Evolutionary conservation across 371 early-diverging fungal species (phyloP), one percentile per base, ranked within the genome.

Genomic region (Mucor piriformis): DNA sequence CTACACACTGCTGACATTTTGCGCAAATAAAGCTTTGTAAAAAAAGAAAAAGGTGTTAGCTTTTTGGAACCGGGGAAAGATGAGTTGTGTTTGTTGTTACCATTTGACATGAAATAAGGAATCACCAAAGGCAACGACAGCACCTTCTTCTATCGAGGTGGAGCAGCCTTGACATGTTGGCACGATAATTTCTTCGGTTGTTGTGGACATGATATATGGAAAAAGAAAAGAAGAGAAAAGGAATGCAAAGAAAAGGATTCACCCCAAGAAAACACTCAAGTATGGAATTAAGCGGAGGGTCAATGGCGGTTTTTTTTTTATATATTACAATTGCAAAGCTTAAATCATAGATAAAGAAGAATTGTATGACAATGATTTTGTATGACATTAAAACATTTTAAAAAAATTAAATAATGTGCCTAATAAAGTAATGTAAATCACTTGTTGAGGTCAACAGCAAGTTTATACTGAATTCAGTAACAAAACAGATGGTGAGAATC

Each of bases 51-150:
- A 42, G 18, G 18, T 42, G 42, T 42, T 90, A 67, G 21, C n/a
- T n/a, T n/a, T 21, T n/a, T 24, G n/a, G 42, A 29, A 37, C 15
- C 32, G 40, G 3, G 0, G 13, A n/a, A n/a, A n/a, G n/a, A 15
- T n/a, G 6, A 20, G 33, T 27, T 33, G 24, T n/a, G 16, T n/a
- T 42, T 25, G 2, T 38, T 27, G 68, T 55, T 88, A 88, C 90
- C 93, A 89, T 61, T 89, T 84, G 60, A 91, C 79, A 70, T 91
- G 92, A 84, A 90, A 91, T 11, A 91, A 81, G 6, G 91, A 88
- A 27, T 89, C 89, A 13, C 90, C 91, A 76, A 93, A 90, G 37
- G 90, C 85, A 43, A 92, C 88, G 21, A 90, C 91, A 44, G 84
- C 85, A 27, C 92, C 91, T 57, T 89, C 89, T 63, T 90, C 90